phyloP scores from a whole-genome alignment of 768 basidiomycete genomes.

The Boletus fagicola region DNA sequence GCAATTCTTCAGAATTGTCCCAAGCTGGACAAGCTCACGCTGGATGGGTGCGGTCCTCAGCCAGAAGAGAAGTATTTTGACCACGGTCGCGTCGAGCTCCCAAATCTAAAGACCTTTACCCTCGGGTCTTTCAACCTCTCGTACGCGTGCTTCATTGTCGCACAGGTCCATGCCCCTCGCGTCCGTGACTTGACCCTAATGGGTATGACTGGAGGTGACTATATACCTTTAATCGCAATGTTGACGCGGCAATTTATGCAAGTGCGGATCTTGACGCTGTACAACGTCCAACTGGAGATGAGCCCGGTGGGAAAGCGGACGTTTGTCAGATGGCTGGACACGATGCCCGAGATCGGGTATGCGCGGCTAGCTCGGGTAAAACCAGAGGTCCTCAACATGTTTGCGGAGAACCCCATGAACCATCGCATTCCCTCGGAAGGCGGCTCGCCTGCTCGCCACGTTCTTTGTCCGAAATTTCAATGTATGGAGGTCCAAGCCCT shows the following conservation, averaged over 20 bases:
- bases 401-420: constrained; percentile 41
- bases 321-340: constrained; percentile 51
- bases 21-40: constrained; percentile 49
- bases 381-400: constrained; percentile 44
- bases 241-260: constrained; percentile 51
- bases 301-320: constrained; percentile 23
- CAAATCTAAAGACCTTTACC: constrained; percentile 48
- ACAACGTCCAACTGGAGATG: constrained; percentile 40
- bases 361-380: constrained; percentile 48
- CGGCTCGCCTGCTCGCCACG: constrained; percentile 8
- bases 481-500: constrained; percentile 47
- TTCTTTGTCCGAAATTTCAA: constrained; percentile 45
- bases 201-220: constrained; percentile 51
- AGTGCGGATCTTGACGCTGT: constrained; percentile 54
- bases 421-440: constrained; percentile 15
- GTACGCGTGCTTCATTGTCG: constrained; percentile 48
- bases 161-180: constrained; percentile 54
- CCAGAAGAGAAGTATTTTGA: constrained; percentile 28
- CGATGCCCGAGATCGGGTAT: constrained; percentile 56
- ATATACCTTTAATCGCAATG: constrained; percentile 44
- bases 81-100: constrained; percentile 45
- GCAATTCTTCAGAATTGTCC: constrained; percentile 50
- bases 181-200: constrained; percentile 58
- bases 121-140: constrained; percentile 53
- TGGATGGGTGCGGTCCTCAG: constrained; percentile 63